Conservation (phyloP, 1,284 basidiomycete species). For the Melampsora larici-populina region DNA sequence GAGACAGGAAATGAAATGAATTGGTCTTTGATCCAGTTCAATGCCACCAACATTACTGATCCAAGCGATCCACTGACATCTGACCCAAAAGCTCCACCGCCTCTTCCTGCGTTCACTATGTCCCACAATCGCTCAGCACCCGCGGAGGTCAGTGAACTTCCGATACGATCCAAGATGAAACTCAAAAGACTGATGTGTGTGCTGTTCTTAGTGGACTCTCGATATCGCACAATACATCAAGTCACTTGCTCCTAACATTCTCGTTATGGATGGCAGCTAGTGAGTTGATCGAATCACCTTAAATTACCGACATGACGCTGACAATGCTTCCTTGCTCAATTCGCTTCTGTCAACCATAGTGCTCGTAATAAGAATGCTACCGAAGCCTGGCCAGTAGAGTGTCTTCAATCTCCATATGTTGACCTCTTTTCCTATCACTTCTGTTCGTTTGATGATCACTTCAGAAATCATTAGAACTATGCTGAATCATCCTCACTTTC, state of each 20-base stretch:
- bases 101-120: neutral
- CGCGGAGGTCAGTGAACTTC: constrained; percentile 11
- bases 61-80: no score
- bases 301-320: neutral
- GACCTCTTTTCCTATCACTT: constrained; percentile 40
- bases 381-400: constrained; percentile 22
- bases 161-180: neutral
- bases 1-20: constrained; percentile 22
- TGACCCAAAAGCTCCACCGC: no score
- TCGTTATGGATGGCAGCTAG: constrained; percentile 43
- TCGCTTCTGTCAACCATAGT: neutral
- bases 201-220: constrained; percentile 31
- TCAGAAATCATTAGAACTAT: neutral
- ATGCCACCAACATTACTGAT: neutral
- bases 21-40: neutral
- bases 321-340: neutral
- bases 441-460: constrained; percentile 5
- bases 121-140: constrained; percentile 9
- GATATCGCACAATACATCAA: constrained; percentile 25
- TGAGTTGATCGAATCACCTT: neutral
- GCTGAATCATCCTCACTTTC: neutral
- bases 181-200: neutral
- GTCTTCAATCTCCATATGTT: constrained; percentile 23
- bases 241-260: constrained; percentile 19
- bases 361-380: constrained; percentile 1